Conservation (phyloP, 805 yeast species). For the Lipomyces spencermartinsiae region DNA sequence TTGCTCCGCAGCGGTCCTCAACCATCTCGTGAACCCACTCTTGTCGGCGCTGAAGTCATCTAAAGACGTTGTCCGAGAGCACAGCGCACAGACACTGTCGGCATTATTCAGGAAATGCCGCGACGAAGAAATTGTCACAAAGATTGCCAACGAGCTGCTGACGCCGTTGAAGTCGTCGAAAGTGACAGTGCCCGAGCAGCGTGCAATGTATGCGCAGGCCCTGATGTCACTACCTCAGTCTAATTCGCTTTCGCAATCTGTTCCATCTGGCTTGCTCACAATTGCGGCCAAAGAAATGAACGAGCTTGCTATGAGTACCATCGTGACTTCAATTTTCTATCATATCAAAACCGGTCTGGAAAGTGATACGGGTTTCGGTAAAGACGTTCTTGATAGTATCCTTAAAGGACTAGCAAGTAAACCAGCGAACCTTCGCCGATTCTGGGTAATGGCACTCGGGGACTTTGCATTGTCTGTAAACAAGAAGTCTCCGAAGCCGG, state of each 20-base stretch:
- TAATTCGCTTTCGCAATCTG: conserved; percentile 46
- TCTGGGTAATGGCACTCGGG: conserved; percentile 69
- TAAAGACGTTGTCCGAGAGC: conserved; percentile 66
- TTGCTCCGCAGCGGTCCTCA: conserved; percentile 50
- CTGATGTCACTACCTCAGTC: conserved; percentile 48
- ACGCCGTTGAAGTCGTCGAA: conserved; percentile 63
- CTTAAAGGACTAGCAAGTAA: conserved; percentile 70
- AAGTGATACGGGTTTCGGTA: conserved; percentile 39
- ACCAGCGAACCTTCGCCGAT: conserved; percentile 64
- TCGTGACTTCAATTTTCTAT: conserved; percentile 57
- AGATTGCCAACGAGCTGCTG: conserved; percentile 59
- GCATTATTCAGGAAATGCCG: conserved; percentile 43
- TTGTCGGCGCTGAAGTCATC: conserved; percentile 69
- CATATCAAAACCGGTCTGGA: conserved; percentile 51
- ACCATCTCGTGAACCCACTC: conserved; percentile 59
- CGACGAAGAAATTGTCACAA: conserved; percentile 44
- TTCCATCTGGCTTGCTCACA: conserved; percentile 55
- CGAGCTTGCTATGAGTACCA: conserved; percentile 62
- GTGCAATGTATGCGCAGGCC: conserved; percentile 57
- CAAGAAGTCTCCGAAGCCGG: conserved; percentile 13
- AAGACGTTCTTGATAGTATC: conserved; percentile 47
- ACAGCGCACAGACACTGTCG: conserved; percentile 52
- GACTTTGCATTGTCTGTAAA: conserved; percentile 40
- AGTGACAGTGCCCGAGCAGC: conserved; percentile 69
- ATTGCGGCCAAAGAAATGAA: conserved; percentile 76